These are phyloP conservation scores for Micromonas pusilla DNA, from an alignment of 139 green algal species.

Conservation along the genomic window DNA sequence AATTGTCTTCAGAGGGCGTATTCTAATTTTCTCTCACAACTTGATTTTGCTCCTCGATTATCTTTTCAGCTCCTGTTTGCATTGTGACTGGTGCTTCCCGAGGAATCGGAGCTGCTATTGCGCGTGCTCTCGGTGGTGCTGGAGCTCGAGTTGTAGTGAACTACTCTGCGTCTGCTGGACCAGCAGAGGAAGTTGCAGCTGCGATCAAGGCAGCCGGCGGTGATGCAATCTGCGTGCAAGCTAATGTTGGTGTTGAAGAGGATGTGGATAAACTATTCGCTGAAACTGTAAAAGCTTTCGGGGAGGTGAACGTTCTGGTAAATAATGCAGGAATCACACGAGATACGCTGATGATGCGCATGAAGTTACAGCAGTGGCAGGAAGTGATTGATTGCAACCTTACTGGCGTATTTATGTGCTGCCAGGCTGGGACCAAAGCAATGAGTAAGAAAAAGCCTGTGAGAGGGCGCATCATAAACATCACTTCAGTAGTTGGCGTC, in stretches of 20 bases:
- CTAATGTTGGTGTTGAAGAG: slow-evolving; percentile 24
- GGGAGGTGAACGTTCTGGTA: slow-evolving; percentile 90
- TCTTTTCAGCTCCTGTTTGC: slow-evolving; percentile 48
- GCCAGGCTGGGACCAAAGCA: slow-evolving; percentile 35
- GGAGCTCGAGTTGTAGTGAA: slow-evolving; percentile 41
- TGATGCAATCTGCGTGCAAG: slow-evolving; percentile 63
- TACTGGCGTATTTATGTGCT: slow-evolving; percentile 57
- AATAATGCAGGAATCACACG: slow-evolving; percentile 98
- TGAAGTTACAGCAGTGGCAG: slow-evolving; percentile 95
- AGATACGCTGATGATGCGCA: slow-evolving; percentile 95
- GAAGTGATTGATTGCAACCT: slow-evolving; percentile 97
- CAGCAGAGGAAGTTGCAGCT: slow-evolving; percentile 76
- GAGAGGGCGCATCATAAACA: slow-evolving; percentile 91
- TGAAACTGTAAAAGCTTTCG: slow-evolving; percentile 67
- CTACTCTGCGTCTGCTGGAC: slow-evolving; percentile 48
- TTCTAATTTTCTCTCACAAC: neutral
- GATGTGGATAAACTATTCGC: slow-evolving; percentile 56
- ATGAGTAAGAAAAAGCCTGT: slow-evolving; percentile 31
- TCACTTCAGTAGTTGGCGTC: slow-evolving; percentile 90
- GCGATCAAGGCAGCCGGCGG: slow-evolving; percentile 56
- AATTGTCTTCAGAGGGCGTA: no score
- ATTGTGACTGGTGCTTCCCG: slow-evolving; percentile 87
- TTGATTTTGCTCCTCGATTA: no score
- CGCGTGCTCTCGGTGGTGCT: slow-evolving; percentile 62
- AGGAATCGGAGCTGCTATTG: slow-evolving; percentile 87